Percentiles rank a stretch among this genome's conserved stretches.
phyloP scores from a whole-genome alignment of 768 basidiomycete species.

The Russula lepida region DNA sequence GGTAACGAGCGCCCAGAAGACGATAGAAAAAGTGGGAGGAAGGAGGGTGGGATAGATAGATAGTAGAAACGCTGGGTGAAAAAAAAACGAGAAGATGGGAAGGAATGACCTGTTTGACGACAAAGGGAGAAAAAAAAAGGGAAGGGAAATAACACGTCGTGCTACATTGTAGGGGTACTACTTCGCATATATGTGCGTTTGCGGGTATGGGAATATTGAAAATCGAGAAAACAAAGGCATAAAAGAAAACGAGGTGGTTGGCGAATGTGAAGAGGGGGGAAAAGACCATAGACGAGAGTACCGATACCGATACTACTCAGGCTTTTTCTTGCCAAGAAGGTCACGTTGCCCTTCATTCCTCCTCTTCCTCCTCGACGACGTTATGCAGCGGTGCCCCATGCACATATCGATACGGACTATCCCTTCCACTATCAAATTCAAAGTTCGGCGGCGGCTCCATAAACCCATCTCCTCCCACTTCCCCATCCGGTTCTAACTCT shows the following conservation, averaged over 20 bases:
- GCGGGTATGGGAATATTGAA: background rate
- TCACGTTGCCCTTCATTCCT: too few species aligned
- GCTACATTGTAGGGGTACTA: background rate
- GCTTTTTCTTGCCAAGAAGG: too few species aligned
- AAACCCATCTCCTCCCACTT: constrained; percentile 26
- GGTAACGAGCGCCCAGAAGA: background rate
- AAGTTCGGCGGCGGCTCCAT: constrained; percentile 32
- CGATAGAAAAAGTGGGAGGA: background rate
- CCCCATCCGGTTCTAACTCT: background rate
- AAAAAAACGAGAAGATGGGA: background rate
- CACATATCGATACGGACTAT: constrained; percentile 63
- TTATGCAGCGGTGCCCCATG: constrained; percentile 85
- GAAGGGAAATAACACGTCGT: background rate
- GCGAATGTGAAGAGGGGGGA: too few species aligned
- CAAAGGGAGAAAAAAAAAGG: background rate
- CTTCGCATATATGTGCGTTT: background rate
- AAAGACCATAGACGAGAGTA: too few species aligned
- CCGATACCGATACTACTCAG: too few species aligned
- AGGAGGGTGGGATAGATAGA: background rate
- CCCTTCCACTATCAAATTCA: constrained; percentile 38
- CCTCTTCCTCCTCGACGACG: constrained; percentile 76
- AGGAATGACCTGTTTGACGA: background rate
- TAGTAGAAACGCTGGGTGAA: background rate
- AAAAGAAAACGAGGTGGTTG: background rate
- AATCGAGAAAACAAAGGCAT: background rate